Evolutionary conservation across 345 rosid genomes (phyloP).

Genomic region (Murraya koenigii): DNA sequence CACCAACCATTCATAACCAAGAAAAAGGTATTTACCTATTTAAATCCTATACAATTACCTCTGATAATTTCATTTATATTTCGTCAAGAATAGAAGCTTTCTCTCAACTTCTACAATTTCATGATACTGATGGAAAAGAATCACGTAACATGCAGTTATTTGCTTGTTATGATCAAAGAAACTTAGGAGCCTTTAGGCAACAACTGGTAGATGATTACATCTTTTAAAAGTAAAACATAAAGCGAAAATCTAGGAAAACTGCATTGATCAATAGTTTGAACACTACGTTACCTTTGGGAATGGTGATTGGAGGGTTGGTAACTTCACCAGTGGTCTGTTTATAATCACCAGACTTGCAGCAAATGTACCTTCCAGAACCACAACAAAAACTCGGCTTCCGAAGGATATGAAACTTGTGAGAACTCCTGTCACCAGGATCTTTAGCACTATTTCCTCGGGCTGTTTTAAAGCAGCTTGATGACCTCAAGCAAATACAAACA

Average conservation of each 20-base stretch:
- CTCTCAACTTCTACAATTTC: neutral
- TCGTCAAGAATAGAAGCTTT: neutral
- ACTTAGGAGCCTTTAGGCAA: neutral
- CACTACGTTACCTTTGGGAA: conserved; percentile 57
- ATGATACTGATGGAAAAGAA: neutral
- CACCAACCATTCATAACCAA: no score
- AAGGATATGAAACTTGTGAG: conserved; percentile 79
- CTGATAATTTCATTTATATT: neutral
- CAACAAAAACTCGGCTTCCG: conserved; percentile 82
- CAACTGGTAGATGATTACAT: neutral
- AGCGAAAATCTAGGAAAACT: neutral
- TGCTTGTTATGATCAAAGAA: neutral
- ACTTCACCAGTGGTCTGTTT: conserved; percentile 63
- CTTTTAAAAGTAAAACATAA: neutral
- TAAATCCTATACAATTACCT: neutral
- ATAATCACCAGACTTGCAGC: conserved; percentile 66
- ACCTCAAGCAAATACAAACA: conserved; percentile 59
- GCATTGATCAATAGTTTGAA: neutral
- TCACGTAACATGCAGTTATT: neutral
- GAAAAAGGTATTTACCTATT: neutral
- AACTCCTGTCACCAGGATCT: conserved; percentile 42
- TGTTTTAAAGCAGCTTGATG: conserved; percentile 50
- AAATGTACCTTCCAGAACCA: conserved; percentile 75
- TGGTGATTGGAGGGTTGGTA: conserved; percentile 54
- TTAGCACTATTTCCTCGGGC: conserved; percentile 33